Evolutionary conservation across 768 basidiomycete species (phyloP).

Genomic region (Mycena floridula): DNA sequence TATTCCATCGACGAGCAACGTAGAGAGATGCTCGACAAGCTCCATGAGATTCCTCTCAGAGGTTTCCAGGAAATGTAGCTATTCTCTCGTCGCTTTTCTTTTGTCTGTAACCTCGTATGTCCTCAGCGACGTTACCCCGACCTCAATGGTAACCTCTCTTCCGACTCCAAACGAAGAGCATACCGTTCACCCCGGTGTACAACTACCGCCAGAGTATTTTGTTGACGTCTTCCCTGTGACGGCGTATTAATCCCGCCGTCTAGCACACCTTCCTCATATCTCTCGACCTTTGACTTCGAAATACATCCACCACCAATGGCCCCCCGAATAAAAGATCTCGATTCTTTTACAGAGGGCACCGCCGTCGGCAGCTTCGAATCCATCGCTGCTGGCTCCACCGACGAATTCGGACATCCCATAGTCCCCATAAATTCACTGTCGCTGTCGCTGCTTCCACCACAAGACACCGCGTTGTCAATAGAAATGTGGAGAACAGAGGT

Average conservation of each 20-base stretch:
- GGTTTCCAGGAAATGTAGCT: conserved; percentile 16
- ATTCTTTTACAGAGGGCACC: conserved; percentile 57
- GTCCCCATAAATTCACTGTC: conserved; percentile 24
- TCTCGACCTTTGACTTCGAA: too few species aligned
- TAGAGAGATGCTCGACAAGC: conserved; percentile 11
- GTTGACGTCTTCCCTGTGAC: too few species aligned
- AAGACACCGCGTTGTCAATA: conserved; percentile 22
- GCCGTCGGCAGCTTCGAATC: conserved; percentile 48
- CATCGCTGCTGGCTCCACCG: conserved; percentile 26
- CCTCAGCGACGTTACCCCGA: conserved; percentile 25
- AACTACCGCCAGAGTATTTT: conserved; percentile 11
- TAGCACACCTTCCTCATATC: too few species aligned
- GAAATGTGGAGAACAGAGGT: conserved; percentile 41
- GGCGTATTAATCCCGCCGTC: too few species aligned
- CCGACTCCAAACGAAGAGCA: conserved; percentile 20
- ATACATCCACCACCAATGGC: conserved; percentile 30
- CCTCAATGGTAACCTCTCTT: conserved; percentile 25
- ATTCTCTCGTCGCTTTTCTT: conserved; percentile 3
- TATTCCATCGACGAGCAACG: not conserved
- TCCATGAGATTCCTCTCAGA: conserved; percentile 9
- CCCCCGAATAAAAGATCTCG: conserved; percentile 48
- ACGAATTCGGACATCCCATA: conserved; percentile 29
- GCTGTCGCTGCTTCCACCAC: conserved; percentile 23
- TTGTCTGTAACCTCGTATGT: conserved; percentile 7
- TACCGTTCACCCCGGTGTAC: conserved; percentile 1